phyloP scores from a whole-genome alignment of 2,329 filamentous ascomycete genomes.

The Onygenales sp. region DNA sequence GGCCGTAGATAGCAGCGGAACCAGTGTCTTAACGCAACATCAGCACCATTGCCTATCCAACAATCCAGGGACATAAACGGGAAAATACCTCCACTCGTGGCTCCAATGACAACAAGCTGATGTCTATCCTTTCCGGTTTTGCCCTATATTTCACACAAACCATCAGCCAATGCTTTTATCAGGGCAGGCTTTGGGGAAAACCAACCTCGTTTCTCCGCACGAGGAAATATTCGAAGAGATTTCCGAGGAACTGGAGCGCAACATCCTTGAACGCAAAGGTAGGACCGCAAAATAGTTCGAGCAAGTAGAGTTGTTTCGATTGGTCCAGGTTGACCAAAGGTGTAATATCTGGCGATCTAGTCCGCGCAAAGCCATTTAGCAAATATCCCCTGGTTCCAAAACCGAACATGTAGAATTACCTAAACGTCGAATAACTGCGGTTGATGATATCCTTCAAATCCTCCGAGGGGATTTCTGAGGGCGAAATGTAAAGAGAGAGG shows the following conservation, averaged over 20 bases:
- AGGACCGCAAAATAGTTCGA: slow-evolving; percentile 94
- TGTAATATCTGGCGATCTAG: slow-evolving; percentile 67
- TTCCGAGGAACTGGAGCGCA: slow-evolving; percentile 89
- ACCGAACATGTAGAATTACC: slow-evolving; percentile 32
- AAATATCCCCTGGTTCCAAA: neutral
- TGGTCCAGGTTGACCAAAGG: slow-evolving; percentile 69
- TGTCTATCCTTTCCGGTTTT: slow-evolving; percentile 51
- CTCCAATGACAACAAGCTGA: slow-evolving; percentile 77
- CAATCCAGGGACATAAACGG: slow-evolving; percentile 15
- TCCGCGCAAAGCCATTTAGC: slow-evolving; percentile 49
- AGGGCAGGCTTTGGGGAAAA: slow-evolving; percentile 4
- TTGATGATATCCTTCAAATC: slow-evolving; percentile 78
- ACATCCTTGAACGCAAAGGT: slow-evolving; percentile 96
- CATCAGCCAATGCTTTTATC: slow-evolving; percentile 7
- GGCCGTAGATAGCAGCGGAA: slow-evolving; percentile 89
- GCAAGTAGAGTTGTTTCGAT: slow-evolving; percentile 63
- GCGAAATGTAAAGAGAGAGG: slow-evolving; percentile 46
- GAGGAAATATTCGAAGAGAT: slow-evolving; percentile 56
- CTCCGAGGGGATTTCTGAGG: slow-evolving; percentile 65
- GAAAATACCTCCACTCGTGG: slow-evolving; percentile 64
- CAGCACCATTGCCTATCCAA: slow-evolving; percentile 19
- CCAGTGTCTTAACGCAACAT: slow-evolving; percentile 50
- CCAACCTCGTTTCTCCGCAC: slow-evolving; percentile 28
- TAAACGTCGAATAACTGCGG: slow-evolving; percentile 83
- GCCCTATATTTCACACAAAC: slow-evolving; percentile 15